A percentile compares a stretch with the other conserved stretches of the same genome.
Conservation (phyloP, 2,329 filamentous ascomycete species). For the Triangularia setosa region DNA sequence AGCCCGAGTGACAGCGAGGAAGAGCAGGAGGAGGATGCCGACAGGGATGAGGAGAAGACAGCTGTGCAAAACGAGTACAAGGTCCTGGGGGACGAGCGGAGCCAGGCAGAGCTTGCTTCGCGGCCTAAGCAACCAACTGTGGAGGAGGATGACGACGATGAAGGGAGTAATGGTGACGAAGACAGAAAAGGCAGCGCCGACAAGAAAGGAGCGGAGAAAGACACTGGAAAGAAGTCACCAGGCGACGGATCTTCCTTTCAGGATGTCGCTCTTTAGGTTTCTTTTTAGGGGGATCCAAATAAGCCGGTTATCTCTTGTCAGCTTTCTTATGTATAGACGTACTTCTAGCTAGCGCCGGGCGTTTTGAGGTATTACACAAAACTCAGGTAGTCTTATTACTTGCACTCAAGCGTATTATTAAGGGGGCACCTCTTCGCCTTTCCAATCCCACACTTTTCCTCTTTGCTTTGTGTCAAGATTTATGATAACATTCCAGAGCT, state of each 20-base stretch:
- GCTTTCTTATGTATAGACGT: background rate
- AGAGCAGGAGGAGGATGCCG: constrained; percentile 29
- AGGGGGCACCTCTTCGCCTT: constrained; percentile 17
- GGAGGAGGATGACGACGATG: constrained; percentile 26
- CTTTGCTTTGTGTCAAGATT: constrained; percentile 3
- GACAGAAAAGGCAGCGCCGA: constrained; percentile 29
- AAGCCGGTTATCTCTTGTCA: background rate
- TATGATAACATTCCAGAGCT: constrained; percentile 23
- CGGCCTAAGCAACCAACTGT: constrained; percentile 35
- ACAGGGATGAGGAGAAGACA: constrained; percentile 36
- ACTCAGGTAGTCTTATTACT: background rate
- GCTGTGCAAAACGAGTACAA: constrained; percentile 50
- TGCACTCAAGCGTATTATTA: background rate
- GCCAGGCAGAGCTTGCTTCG: constrained; percentile 51
- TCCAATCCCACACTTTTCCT: constrained; percentile 17
- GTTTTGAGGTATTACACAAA: background rate
- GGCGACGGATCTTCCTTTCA: constrained; percentile 59
- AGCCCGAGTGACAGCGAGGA: constrained; percentile 30
- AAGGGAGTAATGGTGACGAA: constrained; percentile 27
- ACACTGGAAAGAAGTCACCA: constrained; percentile 41
- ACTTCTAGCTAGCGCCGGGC: background rate
- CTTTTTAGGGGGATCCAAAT: background rate
- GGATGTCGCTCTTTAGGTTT: constrained; percentile 54
- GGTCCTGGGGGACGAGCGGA: constrained; percentile 51
- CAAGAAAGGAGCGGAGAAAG: constrained; percentile 36